Conservation (phyloP, 129 eudicot genomes). For the Helianthus tuberosus region DNA sequence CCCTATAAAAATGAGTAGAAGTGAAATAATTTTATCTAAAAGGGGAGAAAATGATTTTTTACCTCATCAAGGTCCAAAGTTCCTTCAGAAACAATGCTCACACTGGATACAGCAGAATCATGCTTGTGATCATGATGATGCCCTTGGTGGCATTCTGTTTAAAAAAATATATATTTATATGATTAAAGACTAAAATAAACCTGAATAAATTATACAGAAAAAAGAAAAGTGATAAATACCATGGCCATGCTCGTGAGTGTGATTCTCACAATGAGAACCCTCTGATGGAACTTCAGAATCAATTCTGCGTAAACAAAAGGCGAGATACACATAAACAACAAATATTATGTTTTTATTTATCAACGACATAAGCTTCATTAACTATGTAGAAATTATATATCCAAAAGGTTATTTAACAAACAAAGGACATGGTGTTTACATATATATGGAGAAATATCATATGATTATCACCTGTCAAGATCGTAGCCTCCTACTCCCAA, state of each 20-base stretch:
- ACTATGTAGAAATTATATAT: neutral
- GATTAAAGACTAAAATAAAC: constrained; percentile 11
- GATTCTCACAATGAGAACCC: constrained; percentile 55
- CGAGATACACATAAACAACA: neutral
- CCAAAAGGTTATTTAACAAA: neutral
- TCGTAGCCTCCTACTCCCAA: constrained; percentile 98
- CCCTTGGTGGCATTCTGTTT: constrained; percentile 61
- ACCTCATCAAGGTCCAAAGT: constrained; percentile 93
- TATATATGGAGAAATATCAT: neutral
- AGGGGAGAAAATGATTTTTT: neutral
- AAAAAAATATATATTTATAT: neutral
- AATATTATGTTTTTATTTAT: constrained; percentile 3
- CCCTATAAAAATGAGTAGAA: too few species aligned
- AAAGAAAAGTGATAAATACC: constrained; percentile 40
- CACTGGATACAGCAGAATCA: constrained; percentile 94
- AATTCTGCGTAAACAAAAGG: constrained; percentile 62
- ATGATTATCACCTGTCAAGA: constrained; percentile 78
- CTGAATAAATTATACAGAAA: neutral
- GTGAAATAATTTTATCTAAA: neutral
- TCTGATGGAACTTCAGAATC: constrained; percentile 69
- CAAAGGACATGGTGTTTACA: constrained; percentile 11
- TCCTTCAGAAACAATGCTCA: constrained; percentile 95
- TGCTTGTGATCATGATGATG: constrained; percentile 83
- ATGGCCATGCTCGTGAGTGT: constrained; percentile 54
- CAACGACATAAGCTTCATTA: constrained; percentile 14